Evolutionary conservation across 306 rosid genomes (phyloP).

Genomic region (Quercus alba): DNA sequence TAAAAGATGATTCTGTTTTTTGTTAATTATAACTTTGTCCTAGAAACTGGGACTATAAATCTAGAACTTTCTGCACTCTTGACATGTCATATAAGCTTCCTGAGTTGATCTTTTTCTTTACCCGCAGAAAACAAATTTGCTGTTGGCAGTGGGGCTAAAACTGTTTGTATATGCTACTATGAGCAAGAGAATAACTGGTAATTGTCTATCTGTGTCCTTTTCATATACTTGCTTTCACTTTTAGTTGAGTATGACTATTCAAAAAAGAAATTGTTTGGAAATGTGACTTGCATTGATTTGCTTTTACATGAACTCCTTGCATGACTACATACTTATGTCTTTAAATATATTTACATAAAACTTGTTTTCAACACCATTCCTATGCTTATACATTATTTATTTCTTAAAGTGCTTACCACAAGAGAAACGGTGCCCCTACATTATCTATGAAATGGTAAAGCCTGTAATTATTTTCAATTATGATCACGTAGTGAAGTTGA

Average conservation of each 20-base stretch:
- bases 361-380: no score
- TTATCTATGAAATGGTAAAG: no score
- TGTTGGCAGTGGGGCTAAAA: constrained; percentile 97
- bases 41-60: background rate
- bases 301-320: no score
- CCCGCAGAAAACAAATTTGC: constrained; percentile 90
- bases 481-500: no score
- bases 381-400: no score
- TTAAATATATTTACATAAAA: no score
- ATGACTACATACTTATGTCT: no score
- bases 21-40: background rate
- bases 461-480: no score
- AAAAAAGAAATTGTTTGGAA: background rate
- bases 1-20: background rate
- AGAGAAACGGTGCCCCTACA: no score
- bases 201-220: constrained; percentile 8
- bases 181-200: constrained; percentile 98
- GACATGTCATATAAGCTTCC: constrained; percentile 9
- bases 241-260: background rate
- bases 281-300: no score
- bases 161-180: constrained; percentile 92
- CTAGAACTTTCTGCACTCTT: background rate
- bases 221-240: background rate
- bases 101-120: constrained; percentile 25
- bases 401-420: no score